Conservation (phyloP, 331 rosid species). For the Erythrophleum ivorense region DNA sequence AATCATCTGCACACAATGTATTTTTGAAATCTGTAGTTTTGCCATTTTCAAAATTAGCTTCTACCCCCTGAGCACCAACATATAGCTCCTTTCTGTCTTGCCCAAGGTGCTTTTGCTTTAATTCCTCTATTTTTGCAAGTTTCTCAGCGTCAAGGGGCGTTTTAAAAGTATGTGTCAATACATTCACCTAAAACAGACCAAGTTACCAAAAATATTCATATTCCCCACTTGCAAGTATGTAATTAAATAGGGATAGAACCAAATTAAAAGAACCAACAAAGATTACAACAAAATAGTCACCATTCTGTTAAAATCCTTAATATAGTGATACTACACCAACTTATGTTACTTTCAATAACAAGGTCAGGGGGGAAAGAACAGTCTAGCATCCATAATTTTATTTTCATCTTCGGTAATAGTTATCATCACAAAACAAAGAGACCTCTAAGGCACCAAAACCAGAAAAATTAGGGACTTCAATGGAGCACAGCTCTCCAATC, state of each 20-base stretch:
- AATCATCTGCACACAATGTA: conserved; percentile 29
- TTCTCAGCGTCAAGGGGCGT: conserved; percentile 22
- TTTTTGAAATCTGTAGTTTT: background rate
- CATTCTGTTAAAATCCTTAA: background rate
- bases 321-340: background rate
- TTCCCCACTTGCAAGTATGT: background rate
- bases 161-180: conserved; percentile 60
- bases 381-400: background rate
- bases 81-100: conserved; percentile 50
- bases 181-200: conserved; percentile 55
- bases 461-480: background rate
- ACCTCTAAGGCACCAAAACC: background rate
- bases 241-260: background rate
- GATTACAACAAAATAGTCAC: background rate
- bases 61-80: conserved; percentile 22
- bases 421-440: background rate
- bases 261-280: background rate
- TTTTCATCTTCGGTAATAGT: background rate
- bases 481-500: background rate
- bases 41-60: conserved; percentile 7
- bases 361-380: background rate
- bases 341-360: background rate
- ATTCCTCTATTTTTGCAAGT: conserved; percentile 25
- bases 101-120: conserved; percentile 46
- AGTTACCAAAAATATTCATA: background rate